Base-by-base conservation (phyloP, 129 eudicot species). In the Artemisia argyi region DNA sequence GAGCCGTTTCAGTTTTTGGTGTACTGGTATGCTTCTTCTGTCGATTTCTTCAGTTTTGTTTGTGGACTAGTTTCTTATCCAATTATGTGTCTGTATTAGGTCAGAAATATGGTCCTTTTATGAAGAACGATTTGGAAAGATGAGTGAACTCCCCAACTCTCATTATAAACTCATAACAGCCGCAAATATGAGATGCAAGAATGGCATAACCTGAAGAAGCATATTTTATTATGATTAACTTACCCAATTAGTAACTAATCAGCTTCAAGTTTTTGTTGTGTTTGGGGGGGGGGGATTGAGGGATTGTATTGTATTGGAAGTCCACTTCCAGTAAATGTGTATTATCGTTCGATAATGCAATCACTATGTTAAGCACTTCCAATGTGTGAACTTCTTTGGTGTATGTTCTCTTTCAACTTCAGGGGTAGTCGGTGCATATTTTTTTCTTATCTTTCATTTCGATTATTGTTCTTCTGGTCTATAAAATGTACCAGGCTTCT, bases 1-100 rank as follows among this genome's bases (percentile, higher is more conserved):
- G 88, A 88, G 30, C 97, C 96, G 1, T 92, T 84, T 74, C 97
- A 92, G 85, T 92, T 84, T 82, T 79, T 92, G 79, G 97, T 86
- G 71, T 92, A 84, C 78, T 92, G 97, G 97, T 92, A 80, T 17
- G 85, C 53, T 74, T 68, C 57, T 66, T 63, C 35, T 47, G 6
- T 50, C 11, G 7, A 30, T 10, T 49, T 73, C 22, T 61, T 59
- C 72, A 46, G 10, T 56, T 44, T 48, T 13, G 18, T 30, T 5
- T 24, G 61, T 56, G 66, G 51, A 50, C 54, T 64, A 76, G 28
- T 64, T 63, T 32, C 52, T 69, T 47, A 44, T 19, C 18, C 52
- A 35, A 8, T 50, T n/a, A 48, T 64, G n/a, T 22, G 57, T 30
- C 24, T 6, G 39, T 32, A 53, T 39, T 83, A 92, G 98, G 98